These are phyloP conservation scores for Fagopyrum tataricum DNA, from an alignment of 148 eudicot genomes.

Conservation along the genomic window DNA sequence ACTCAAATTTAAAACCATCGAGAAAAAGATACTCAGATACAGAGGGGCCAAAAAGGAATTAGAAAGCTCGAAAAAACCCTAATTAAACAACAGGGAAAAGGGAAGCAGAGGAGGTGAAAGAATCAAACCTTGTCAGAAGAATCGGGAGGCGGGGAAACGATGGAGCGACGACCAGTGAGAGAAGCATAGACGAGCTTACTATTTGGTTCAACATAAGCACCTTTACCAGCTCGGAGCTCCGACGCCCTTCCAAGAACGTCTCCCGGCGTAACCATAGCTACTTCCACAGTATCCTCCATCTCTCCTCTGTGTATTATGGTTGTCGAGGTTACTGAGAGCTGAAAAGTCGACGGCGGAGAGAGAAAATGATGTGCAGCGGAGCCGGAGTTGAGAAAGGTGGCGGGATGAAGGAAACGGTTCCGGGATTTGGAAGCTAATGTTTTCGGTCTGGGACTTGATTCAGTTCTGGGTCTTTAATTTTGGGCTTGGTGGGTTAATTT, in stretches of 20 bases:
- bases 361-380: neutral
- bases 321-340: neutral
- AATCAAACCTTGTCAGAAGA: conserved; percentile 52
- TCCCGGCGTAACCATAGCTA: conserved; percentile 76
- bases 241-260: conserved; percentile 60
- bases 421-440: neutral
- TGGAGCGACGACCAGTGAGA: conserved; percentile 53
- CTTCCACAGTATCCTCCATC: conserved; percentile 23
- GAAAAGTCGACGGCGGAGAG: neutral
- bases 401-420: neutral
- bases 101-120: neutral
- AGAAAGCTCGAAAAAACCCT: conserved; percentile 3
- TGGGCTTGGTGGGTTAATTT: neutral
- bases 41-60: neutral
- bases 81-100: neutral
- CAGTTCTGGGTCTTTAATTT: neutral
- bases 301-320: neutral
- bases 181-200: conserved; percentile 58
- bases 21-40: neutral
- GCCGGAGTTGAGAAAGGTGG: neutral
- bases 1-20: neutral
- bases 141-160: conserved; percentile 32
- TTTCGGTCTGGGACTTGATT: neutral
- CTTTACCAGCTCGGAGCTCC: conserved; percentile 57
- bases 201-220: conserved; percentile 49